Evolutionary conservation across 2,329 filamentous ascomycete species (phyloP).

Genomic region (Ophiostoma angusticollis): DNA sequence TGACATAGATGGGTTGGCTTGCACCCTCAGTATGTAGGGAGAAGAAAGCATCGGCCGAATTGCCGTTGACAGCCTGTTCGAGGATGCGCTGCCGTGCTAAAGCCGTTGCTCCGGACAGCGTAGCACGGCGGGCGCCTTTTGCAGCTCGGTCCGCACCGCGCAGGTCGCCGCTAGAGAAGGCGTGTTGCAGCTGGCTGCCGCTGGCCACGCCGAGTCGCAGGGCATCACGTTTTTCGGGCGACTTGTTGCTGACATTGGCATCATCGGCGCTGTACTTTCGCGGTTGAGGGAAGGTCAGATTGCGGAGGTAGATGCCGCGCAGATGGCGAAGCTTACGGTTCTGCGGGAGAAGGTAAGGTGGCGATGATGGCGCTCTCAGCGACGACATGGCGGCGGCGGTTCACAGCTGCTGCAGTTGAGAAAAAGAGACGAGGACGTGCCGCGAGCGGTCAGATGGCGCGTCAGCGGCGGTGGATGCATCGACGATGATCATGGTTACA

Average conservation of each 20-base stretch:
- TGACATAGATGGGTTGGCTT: constrained; percentile 74
- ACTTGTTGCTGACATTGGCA: constrained; percentile 52
- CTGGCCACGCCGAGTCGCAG: constrained; percentile 25
- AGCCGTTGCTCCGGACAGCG: constrained; percentile 29
- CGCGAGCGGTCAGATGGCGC: too few relatives aligned
- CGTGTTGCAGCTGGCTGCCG: constrained; percentile 36
- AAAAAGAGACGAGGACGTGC: too few relatives aligned
- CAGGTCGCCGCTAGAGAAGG: constrained; percentile 41
- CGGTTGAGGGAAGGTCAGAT: constrained; percentile 55
- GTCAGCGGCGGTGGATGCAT: too few relatives aligned
- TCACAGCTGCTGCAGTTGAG: too few relatives aligned
- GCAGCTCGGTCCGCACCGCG: constrained; percentile 18
- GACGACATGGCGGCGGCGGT: constrained; percentile 13
- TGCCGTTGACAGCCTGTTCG: constrained; percentile 56
- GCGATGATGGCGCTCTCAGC: too few relatives aligned
- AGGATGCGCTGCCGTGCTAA: constrained; percentile 56
- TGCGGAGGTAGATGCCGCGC: constrained; percentile 74
- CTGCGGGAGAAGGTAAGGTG: constrained; percentile 48
- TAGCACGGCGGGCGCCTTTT: constrained; percentile 28
- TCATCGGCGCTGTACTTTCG: constrained; percentile 60
- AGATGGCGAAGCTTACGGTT: constrained; percentile 85
- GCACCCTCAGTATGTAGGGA: constrained; percentile 58
- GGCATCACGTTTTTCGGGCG: constrained; percentile 51
- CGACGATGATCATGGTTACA: too few relatives aligned
- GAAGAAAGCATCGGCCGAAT: constrained; percentile 81